Base-by-base conservation (phyloP, 1,284 basidiomycete genomes). In the Ceratobasidium sp. region DNA sequence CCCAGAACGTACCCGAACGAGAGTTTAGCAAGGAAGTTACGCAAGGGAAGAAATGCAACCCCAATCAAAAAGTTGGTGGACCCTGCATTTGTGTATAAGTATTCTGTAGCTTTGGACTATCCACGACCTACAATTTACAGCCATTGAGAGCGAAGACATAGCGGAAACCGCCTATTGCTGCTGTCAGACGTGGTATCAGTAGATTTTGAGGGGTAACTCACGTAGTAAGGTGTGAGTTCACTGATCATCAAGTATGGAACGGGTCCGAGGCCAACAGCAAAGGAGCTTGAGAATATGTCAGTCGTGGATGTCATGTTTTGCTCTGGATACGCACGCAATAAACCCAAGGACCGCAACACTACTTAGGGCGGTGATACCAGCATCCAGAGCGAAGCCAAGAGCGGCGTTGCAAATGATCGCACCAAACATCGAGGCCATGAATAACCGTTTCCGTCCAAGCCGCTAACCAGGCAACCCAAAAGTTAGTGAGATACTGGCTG, bases 171-270 rank as follows among this genome's bases (percentile, higher is more conserved):
- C 91, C 90, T 93, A 35, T 10, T 10, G 22, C 4, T 17, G 34
- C 13, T 6, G 64, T 60, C 20, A 15, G 67, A 13, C 10, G 20
- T 35, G 67, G 31, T 57, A 34, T 50, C 20, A 45, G 53, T 53
- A 15, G 57, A 69, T 58, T 35, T 32, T 69, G 50, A 43, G 34
- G 38, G 13, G 67, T 47, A 55, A 69, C 88, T 73, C 78, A 90
- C 91, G 75, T 90, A 83, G 52, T 84, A 78, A 1, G 95, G 95
- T 0, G 94, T 89, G 27, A 97, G 86, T 76, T 98, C 95, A n/a
- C 93, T 88, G 34, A 96, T 88, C 78, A 97, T 90, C 47, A 98
- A 87, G 77, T 95, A 97, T 0, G 95, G 95, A 38, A 97, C 81
- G 0, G 95, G 94, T 0, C 95, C 95, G n/a, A 97, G 82, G 0